Evolutionary conservation across 2,329 filamentous ascomycete genomes (phyloP), one percentile per base, ranked within the genome.

Genomic region (Cytospora piceae): DNA sequence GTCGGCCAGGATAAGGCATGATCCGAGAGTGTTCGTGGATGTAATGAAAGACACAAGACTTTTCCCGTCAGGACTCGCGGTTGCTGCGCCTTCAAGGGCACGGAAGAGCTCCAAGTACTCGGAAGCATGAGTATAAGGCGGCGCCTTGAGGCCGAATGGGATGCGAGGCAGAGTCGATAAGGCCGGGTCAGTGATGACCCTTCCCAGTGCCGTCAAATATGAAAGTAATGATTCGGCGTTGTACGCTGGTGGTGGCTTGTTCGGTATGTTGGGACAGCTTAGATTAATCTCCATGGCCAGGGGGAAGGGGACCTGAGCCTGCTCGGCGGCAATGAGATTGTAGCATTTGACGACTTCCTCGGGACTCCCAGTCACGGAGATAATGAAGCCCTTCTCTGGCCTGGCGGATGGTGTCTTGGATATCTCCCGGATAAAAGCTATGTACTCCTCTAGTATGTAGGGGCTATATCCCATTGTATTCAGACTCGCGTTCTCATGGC

Each of bases 401-500:
- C 49, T 27, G 65, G 66, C 64, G 63, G 29, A 29, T 20, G 61
- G 39, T 46, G 70, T 67, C 49, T 22, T n/a, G 1, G 79, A 75
- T 32, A 88, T 80, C 32, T 82, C 77, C 17, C 77, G 71, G 65
- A 91, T 79, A 63, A 85, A 86, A 1, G 68, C 69, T 0, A 93
- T 79, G 67, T 93, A 93, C 15, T 78, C 75, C 12, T 78, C 71
- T 0, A 94, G 80, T 0, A 83, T 77, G 20, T 87, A 75, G 0
- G 90, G 91, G 68, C 87, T 91, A 75, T 94, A 94, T 5, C 91
- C 91, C 2, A 93, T 79, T 0, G 86, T 92, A 73, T 94, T 94
- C 61, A 93, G 74, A 61, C 82, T 85, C 2, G 81, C 82, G 49
- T 72, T 77, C 57, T 74, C 73, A 3, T 71, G 51, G 31, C 67